Evolutionary conservation across 2,329 filamentous ascomycete genomes (phyloP).

Genomic region (Phoma sp.): DNA sequence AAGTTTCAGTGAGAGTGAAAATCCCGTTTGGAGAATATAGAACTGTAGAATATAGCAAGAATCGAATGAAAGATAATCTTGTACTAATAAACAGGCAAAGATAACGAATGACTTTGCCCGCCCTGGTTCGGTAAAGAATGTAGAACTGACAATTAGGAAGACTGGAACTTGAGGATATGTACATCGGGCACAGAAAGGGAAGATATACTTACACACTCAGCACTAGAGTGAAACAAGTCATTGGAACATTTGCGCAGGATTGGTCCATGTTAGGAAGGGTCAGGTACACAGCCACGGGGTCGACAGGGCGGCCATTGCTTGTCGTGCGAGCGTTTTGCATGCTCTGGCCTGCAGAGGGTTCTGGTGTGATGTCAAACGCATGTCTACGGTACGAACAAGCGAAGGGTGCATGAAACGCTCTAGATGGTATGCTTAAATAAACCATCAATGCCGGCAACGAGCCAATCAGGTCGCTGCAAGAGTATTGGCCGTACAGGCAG

Average conservation of each 20-base stretch:
- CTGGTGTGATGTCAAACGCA: conserved; percentile 26
- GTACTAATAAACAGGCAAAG: conserved; percentile 45
- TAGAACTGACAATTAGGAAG: conserved; percentile 14
- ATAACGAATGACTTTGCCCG: conserved; percentile 50
- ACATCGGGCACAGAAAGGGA: conserved; percentile 27
- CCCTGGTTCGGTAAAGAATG: conserved; percentile 22
- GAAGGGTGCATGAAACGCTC: conserved; percentile 40
- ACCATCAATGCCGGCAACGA: conserved; percentile 35
- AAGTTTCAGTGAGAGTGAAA: conserved; percentile 19
- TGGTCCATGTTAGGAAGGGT: conserved; percentile 23
- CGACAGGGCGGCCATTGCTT: conserved; percentile 28
- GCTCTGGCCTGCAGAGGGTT: conserved; percentile 18
- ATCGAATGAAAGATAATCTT: conserved; percentile 32
- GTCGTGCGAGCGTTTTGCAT: conserved; percentile 45
- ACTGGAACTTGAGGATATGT: conserved; percentile 18
- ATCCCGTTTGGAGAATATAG: conserved; percentile 34
- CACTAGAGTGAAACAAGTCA: conserved; percentile 22
- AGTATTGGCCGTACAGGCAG: conserved; percentile 9
- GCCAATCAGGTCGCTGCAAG: conserved; percentile 18
- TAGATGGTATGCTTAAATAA: conserved; percentile 27
- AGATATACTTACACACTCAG: conserved; percentile 35
- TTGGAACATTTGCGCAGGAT: conserved; percentile 33
- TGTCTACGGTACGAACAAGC: conserved; percentile 24
- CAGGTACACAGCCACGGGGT: conserved; percentile 39
- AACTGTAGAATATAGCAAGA: conserved; percentile 24